Conservation (phyloP, 176 grass and related monocot species). For the Otatea glauca region DNA sequence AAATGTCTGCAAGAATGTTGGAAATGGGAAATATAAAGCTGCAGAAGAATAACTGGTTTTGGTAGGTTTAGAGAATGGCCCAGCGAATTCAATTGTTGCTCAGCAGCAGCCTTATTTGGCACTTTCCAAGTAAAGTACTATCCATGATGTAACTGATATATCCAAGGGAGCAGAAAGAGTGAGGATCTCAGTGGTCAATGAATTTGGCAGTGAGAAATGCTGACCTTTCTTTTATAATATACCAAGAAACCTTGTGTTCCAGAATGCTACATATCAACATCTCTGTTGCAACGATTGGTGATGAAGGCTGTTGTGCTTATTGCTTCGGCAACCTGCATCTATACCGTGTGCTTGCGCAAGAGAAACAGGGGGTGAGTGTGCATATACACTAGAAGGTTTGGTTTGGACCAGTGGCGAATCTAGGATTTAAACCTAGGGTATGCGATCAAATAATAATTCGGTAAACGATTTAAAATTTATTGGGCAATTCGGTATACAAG, state of each 20-base stretch:
- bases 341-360: slow-evolving; percentile 67
- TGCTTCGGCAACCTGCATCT: slow-evolving; percentile 57
- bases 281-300: slow-evolving; percentile 66
- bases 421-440: no score
- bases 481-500: no score
- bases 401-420: no score
- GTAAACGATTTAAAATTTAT: no score
- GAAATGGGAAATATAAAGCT: slow-evolving; percentile 31
- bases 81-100: slow-evolving; percentile 11
- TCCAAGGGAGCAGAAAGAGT: slow-evolving; percentile 65
- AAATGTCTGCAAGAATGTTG: neutral
- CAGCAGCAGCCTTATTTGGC: slow-evolving; percentile 35
- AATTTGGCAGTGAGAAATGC: slow-evolving; percentile 46
- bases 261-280: slow-evolving; percentile 63
- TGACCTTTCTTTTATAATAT: slow-evolving; percentile 60
- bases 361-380: slow-evolving; percentile 66
- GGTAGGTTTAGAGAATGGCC: slow-evolving; percentile 4
- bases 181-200: slow-evolving; percentile 63
- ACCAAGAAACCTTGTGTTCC: slow-evolving; percentile 55
- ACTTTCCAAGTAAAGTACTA: slow-evolving; percentile 42
- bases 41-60: slow-evolving; percentile 23
- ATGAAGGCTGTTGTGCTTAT: slow-evolving; percentile 63
- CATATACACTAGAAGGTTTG: slow-evolving; percentile 63
- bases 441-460: no score
- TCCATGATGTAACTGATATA: slow-evolving; percentile 69